Conservation (phyloP, 805 yeast genomes). For the Yamadazyma endophytica region DNA sequence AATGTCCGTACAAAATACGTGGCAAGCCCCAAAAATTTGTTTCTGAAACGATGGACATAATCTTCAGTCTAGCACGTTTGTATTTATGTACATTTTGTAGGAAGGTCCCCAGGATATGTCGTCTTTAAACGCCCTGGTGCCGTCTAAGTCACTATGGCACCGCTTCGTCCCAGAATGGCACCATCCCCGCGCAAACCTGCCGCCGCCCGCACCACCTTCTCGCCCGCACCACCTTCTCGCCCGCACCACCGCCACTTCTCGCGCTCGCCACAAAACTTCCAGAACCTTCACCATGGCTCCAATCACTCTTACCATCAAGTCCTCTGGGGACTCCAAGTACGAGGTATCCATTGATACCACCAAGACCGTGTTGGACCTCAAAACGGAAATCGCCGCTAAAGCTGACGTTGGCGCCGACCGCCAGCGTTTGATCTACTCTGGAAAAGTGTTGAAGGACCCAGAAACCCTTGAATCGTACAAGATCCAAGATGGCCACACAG, state of each 20-base stretch:
- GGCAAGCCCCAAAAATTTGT: no score
- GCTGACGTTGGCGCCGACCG: slow-evolving; percentile 69
- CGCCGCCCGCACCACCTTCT: background rate
- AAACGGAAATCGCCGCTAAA: slow-evolving; percentile 55
- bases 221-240: background rate
- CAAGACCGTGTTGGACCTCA: slow-evolving; percentile 63
- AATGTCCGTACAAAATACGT: no score
- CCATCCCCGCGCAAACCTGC: background rate
- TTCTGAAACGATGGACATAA: no score
- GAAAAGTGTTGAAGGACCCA: slow-evolving; percentile 83
- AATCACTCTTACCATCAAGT: slow-evolving; percentile 31
- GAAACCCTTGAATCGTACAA: slow-evolving; percentile 74
- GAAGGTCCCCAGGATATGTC: no score
- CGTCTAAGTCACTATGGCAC: no score
- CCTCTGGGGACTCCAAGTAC: slow-evolving; percentile 77
- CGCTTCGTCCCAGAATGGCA: background rate
- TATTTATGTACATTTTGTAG: no score
- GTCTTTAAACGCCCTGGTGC: no score
- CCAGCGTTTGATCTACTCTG: slow-evolving; percentile 89
- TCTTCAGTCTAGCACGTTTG: no score
- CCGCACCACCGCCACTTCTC: slow-evolving; percentile 1
- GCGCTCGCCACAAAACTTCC: slow-evolving; percentile 9
- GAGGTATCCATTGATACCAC: slow-evolving; percentile 52
- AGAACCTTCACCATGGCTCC: slow-evolving; percentile 8
- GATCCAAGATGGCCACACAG: slow-evolving; percentile 78